phyloP scores from a whole-genome alignment of 2,329 filamentous ascomycete genomes.

The Cladosporium sp. region DNA sequence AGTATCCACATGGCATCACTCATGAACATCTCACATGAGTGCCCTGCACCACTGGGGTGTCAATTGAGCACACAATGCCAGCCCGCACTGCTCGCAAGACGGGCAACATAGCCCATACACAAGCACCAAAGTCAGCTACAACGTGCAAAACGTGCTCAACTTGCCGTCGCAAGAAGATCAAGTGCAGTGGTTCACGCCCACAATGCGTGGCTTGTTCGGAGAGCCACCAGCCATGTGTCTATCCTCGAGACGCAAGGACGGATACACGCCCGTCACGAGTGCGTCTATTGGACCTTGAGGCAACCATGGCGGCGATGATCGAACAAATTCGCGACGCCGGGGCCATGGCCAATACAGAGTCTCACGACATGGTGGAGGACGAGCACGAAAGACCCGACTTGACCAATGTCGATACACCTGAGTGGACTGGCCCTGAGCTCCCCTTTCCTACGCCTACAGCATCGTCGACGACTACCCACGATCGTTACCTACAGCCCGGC shows the following conservation, averaged over 20 bases:
- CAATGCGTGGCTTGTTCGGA: background rate
- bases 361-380: background rate
- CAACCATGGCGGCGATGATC: background rate
- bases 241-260: background rate
- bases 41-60: background rate
- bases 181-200: background rate
- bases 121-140: background rate
- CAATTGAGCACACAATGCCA: background rate
- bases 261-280: background rate
- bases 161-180: background rate
- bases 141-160: constrained; percentile 1
- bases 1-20: background rate
- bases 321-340: background rate
- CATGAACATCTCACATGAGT: background rate
- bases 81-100: background rate
- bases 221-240: background rate
- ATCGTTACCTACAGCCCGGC: background rate
- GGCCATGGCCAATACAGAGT: background rate
- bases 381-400: background rate
- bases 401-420: background rate
- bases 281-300: background rate
- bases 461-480: background rate
- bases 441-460: background rate
- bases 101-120: background rate
- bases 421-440: background rate